Base-by-base conservation (phyloP, 768 basidiomycete species). In the Kwoniella bestiolae region DNA sequence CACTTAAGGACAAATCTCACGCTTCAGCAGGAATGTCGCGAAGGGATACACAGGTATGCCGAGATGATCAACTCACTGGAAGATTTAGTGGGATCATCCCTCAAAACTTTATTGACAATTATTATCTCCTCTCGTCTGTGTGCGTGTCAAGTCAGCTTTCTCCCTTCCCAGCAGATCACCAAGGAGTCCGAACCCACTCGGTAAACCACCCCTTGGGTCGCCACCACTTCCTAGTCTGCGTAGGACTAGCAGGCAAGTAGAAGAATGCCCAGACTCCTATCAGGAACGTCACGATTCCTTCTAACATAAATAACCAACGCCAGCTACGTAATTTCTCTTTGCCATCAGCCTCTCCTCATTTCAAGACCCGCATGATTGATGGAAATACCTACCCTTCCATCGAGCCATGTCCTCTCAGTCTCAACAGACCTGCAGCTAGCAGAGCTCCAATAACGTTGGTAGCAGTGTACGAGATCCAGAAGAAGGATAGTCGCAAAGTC, bases 31-130 rank as follows among this genome's bases (percentile, higher is more conserved):
- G n/a, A n/a, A n/a, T n/a, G n/a, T n/a, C n/a, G n/a, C n/a, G n/a
- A n/a, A n/a, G n/a, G n/a, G n/a, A n/a, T n/a, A n/a, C n/a, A n/a
- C n/a, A n/a, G n/a, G n/a, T n/a, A n/a, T n/a, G n/a, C n/a, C n/a
- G n/a, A n/a, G n/a, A 51, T 32, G 7, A 25, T 34, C 2, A 28
- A 50, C 66, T 53, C 32, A 71, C 66, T 71, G 29, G 60, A 62
- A 12, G 85, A 86, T 73, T 88, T 89, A 5, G 86, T 82, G 4
- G 88, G 88, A 70, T 90, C 88, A 72, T 88, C 88, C 14, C 87
- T 84, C 4, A 89, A 79, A 5, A 89, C 85, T 82, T 85, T 81
- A 70, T 87, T 88, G 38, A 89, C 87, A 78, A 87, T 86, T 64
- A 89, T 88, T 29, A 82, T 79, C 73, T 89, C 88, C 72, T 89